Conservation (phyloP, 768 basidiomycete genomes). For the Lyophyllum atratum region DNA sequence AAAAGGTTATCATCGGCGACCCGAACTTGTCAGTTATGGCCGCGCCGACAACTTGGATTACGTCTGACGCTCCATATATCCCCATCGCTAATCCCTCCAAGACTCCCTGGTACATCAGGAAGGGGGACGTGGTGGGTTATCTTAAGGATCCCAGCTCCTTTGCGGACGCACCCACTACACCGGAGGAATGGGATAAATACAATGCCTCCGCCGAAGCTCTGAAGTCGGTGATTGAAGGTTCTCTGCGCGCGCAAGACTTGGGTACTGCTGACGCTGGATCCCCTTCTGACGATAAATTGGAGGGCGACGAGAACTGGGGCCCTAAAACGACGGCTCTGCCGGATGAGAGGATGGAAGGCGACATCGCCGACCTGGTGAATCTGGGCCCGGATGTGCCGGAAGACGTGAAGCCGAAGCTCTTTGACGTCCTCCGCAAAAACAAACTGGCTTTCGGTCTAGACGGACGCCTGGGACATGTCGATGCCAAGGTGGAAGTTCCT, state of each 20-base stretch:
- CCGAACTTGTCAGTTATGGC: background rate
- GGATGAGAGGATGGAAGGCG: slow-evolving; percentile 10
- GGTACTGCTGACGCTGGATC: slow-evolving; percentile 1
- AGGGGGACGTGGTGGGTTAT: background rate
- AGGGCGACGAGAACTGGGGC: slow-evolving; percentile 18
- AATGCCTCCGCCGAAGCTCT: background rate
- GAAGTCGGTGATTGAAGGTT: slow-evolving; percentile 5
- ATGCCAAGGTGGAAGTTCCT: slow-evolving; percentile 23
- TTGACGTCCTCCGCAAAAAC: slow-evolving; percentile 14
- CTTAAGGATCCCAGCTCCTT: background rate
- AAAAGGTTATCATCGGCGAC: slow-evolving; percentile 15
- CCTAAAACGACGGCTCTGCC: slow-evolving; percentile 28
- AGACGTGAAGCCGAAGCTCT: slow-evolving; percentile 5
- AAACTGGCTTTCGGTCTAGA: background rate
- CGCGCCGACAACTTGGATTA: background rate
- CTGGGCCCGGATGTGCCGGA: background rate
- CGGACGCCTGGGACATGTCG: slow-evolving; percentile 11
- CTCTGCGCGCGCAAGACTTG: background rate
- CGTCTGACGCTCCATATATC: background rate
- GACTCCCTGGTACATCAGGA: background rate
- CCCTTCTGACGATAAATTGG: slow-evolving; percentile 17
- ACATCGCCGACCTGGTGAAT: background rate
- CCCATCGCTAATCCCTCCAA: background rate
- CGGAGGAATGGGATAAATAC: background rate
- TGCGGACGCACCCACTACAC: background rate